Percentiles rank a stretch among this genome's conserved stretches.
phyloP scores from a whole-genome alignment of 2,329 filamentous ascomycete species.

The Claviceps paspali region DNA sequence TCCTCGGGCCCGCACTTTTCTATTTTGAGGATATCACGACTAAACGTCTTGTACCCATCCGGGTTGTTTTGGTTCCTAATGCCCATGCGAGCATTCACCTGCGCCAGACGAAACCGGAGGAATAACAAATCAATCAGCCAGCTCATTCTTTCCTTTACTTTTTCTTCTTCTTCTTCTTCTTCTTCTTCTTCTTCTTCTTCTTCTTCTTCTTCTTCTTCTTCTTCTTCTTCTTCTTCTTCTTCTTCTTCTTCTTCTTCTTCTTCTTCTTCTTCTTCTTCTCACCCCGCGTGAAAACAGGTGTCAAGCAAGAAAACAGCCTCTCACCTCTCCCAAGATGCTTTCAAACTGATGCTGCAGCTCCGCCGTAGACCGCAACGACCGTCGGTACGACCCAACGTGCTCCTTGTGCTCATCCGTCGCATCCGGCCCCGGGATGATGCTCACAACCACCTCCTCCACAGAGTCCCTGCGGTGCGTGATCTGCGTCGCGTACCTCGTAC shows the following conservation, averaged over 20 bases:
- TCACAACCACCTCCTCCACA: slow-evolving; percentile 24
- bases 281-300: neutral
- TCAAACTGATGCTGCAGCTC: slow-evolving; percentile 12
- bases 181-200: too few species aligned
- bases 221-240: too few species aligned
- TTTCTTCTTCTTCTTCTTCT: neutral
- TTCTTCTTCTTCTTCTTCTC: too few species aligned
- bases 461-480: slow-evolving; percentile 11
- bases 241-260: too few species aligned
- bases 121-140: too few species aligned
- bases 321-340: slow-evolving; percentile 24
- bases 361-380: neutral
- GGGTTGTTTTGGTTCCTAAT: slow-evolving; percentile 16
- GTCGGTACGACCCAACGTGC: neutral
- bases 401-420: slow-evolving; percentile 6
- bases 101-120: too few species aligned
- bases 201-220: too few species aligned
- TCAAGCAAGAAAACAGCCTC: slow-evolving; percentile 2
- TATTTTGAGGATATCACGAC: slow-evolving; percentile 25
- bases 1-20: slow-evolving; percentile 29
- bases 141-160: too few species aligned
- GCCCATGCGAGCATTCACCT: slow-evolving; percentile 29
- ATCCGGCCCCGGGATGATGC: slow-evolving; percentile 19
- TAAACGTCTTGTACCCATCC: slow-evolving; percentile 20
- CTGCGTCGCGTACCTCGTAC: slow-evolving; percentile 32